phyloP scores from a whole-genome alignment of 1,139 yeast species.

The Blastobotrys illinoisensis region DNA sequence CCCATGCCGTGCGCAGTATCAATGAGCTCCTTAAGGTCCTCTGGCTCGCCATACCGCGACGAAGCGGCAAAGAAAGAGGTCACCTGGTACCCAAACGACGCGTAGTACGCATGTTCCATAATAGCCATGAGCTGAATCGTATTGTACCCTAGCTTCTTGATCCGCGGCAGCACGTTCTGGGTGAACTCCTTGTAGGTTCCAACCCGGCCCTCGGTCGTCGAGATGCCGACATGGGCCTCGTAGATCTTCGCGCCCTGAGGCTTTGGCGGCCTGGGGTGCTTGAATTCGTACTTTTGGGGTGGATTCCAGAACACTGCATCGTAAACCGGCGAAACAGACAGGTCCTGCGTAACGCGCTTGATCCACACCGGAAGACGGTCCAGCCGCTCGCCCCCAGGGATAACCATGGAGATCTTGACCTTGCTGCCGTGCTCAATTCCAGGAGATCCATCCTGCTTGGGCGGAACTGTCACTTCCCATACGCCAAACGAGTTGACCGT shows the following conservation, averaged over 20 bases:
- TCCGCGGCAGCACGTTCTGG: constrained; percentile 70
- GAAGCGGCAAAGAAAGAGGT: constrained; percentile 88
- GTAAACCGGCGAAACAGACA: constrained; percentile 49
- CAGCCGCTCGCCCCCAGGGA: constrained; percentile 62
- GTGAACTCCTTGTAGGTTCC: constrained; percentile 88
- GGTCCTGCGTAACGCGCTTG: constrained; percentile 67
- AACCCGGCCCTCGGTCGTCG: constrained; percentile 79
- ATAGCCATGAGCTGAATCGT: constrained; percentile 95
- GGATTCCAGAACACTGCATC: constrained; percentile 97
- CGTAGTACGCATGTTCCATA: constrained; percentile 98
- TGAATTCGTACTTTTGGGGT: constrained; percentile 49
- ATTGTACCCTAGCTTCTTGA: constrained; percentile 80
- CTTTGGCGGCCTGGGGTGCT: constrained; percentile 54
- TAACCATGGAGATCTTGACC: constrained; percentile 64
- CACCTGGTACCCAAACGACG: constrained; percentile 93
- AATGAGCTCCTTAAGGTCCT: constrained; percentile 81
- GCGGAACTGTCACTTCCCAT: constrained; percentile 54
- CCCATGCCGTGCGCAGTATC: constrained; percentile 92
- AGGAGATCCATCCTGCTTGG: constrained; percentile 43
- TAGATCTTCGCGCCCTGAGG: constrained; percentile 68
- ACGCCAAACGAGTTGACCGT: constrained; percentile 55
- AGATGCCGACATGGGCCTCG: constrained; percentile 95
- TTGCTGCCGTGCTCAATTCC: constrained; percentile 78
- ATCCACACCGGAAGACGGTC: constrained; percentile 91
- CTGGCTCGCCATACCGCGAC: constrained; percentile 91